Percentiles rank a stretch among this genome's conserved stretches.
phyloP scores from a whole-genome alignment of 306 rosid species.

The Quercus variabilis region DNA sequence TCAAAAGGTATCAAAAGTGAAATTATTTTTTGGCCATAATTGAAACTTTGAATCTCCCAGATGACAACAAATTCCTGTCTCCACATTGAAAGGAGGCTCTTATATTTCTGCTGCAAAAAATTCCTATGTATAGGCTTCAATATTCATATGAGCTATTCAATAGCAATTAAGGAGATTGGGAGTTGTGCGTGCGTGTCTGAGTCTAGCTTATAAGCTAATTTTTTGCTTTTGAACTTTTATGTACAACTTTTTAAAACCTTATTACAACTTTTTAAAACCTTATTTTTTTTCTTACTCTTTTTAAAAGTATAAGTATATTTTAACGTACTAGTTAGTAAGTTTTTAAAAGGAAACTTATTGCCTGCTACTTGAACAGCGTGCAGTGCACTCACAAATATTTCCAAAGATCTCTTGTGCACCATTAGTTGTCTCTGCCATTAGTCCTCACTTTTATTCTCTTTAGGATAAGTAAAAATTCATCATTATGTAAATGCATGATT shows the following conservation, averaged over 20 bases:
- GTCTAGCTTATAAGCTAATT: no score
- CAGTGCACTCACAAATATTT: neutral
- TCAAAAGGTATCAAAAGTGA: neutral
- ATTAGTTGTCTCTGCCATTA: neutral
- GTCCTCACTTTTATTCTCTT: neutral
- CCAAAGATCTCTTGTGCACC: neutral
- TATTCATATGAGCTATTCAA: neutral
- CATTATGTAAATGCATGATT: no score
- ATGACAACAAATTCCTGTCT: slow-evolving; percentile 4
- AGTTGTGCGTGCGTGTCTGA: neutral
- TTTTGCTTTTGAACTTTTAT: no score
- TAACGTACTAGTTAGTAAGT: neutral
- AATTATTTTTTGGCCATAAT: neutral
- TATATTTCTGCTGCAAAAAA: slow-evolving; percentile 14
- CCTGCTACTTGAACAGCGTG: neutral
- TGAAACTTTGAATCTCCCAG: slow-evolving; percentile 15
- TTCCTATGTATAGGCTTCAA: neutral
- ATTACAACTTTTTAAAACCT: no score
- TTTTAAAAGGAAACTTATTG: neutral
- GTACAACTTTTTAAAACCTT: no score
- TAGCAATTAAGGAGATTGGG: neutral
- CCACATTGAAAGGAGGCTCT: slow-evolving; percentile 8
- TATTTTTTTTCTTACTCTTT: no score
- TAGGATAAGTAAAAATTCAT: no score
- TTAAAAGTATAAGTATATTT: no score